A percentile compares a stretch with the other conserved stretches of the same genome.
These are phyloP conservation scores for Exophiala bonariae DNA, from an alignment of 2,329 filamentous ascomycete genomes.

Conservation along the genomic window DNA sequence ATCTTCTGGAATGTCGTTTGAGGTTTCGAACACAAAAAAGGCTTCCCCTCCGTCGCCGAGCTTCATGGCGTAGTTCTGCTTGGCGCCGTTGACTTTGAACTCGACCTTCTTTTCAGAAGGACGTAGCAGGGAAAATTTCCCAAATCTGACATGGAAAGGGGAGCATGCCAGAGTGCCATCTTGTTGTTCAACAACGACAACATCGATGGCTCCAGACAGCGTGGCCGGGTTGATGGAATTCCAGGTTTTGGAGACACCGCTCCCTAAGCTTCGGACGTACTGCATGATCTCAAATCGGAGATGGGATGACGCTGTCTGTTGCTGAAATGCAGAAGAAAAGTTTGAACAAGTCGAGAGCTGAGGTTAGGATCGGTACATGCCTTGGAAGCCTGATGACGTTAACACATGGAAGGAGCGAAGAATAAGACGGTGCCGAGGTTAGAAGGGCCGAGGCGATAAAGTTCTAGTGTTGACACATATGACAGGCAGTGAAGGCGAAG, in stretches of 20 bases:
- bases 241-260: conserved; percentile 97
- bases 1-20: conserved; percentile 84
- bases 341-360: too few relatives aligned
- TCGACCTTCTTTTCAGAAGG: conserved; percentile 99
- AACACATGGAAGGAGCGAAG: too few relatives aligned
- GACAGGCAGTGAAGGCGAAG: too few relatives aligned
- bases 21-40: conserved; percentile 98
- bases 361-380: too few relatives aligned
- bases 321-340: too few relatives aligned
- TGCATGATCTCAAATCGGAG: conserved; percentile 70
- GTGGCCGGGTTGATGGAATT: conserved; percentile 99
- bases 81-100: conserved; percentile 88
- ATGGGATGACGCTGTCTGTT: too few relatives aligned
- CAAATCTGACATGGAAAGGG: conserved; percentile 97
- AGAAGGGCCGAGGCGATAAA: too few relatives aligned
- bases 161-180: conserved; percentile 86
- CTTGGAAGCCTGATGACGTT: too few relatives aligned
- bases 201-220: conserved; percentile 95
- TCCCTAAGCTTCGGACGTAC: conserved; percentile 94
- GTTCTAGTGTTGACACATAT: too few relatives aligned
- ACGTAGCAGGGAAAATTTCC: conserved; percentile 93
- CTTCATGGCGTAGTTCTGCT: conserved; percentile 97
- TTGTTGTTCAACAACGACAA: conserved; percentile 95
- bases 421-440: too few relatives aligned
- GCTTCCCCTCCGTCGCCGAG: conserved; percentile 95